Conservation (phyloP, 129 eudicot genomes). For the Centrapalus pauciflorus region DNA sequence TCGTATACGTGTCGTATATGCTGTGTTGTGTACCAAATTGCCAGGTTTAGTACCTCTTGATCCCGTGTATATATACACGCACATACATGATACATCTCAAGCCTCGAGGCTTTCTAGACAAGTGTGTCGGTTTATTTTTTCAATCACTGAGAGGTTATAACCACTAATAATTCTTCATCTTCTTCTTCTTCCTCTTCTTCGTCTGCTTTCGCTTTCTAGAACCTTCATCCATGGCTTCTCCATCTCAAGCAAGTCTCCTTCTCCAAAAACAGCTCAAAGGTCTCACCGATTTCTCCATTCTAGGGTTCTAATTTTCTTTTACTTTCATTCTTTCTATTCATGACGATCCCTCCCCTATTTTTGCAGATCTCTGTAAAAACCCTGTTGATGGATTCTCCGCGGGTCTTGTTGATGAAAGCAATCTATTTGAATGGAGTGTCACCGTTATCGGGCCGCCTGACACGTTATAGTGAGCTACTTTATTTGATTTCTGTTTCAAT, state of each 20-base stretch:
- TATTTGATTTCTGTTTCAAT: neutral
- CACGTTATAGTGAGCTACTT: conserved; percentile 68
- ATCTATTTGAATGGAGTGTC: conserved; percentile 87
- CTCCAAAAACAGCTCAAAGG: conserved; percentile 56
- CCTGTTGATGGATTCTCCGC: conserved; percentile 97
- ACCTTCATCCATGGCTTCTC: conserved; percentile 56
- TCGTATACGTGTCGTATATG: too few relatives aligned
- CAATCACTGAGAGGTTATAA: neutral
- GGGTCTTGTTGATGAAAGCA: conserved; percentile 78
- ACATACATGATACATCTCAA: neutral
- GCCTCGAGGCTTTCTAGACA: conserved; percentile 3
- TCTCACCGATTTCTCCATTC: too few relatives aligned
- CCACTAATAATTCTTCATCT: neutral
- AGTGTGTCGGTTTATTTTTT: conserved; percentile 5
- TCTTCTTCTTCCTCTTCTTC: neutral
- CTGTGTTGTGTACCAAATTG: too few relatives aligned
- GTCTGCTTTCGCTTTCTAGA: conserved; percentile 7
- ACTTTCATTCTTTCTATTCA: neutral
- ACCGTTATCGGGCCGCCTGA: conserved; percentile 87
- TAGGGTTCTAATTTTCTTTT: neutral
- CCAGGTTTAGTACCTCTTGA: too few relatives aligned
- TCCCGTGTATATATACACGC: neutral
- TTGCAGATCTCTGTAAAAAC: conserved; percentile 76
- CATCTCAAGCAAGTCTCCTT: conserved; percentile 87
- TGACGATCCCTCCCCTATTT: conserved; percentile 28